These are phyloP conservation scores for Crithidia acanthocephali DNA, from an alignment of 208 protist genomes.

Conservation along the genomic window DNA sequence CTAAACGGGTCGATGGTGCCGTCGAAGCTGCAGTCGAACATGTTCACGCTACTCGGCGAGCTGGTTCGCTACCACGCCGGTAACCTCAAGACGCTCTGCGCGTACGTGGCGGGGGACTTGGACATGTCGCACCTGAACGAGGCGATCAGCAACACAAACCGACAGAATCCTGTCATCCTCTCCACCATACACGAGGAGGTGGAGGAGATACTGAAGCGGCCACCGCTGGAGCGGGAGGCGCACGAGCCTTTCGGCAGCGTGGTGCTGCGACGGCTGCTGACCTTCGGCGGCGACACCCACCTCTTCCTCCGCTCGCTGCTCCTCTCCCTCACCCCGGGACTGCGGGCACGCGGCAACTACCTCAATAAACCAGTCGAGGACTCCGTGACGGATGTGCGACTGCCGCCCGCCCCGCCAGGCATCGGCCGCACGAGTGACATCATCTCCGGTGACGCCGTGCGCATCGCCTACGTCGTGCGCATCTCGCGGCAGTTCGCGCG, in stretches of 20 bases:
- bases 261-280: constrained; percentile 61
- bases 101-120: constrained; percentile 49
- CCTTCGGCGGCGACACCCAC: constrained; percentile 59
- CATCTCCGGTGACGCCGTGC: constrained; percentile 55
- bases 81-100: constrained; percentile 53
- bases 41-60: constrained; percentile 68
- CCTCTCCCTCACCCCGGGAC: constrained; percentile 73
- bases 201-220: constrained; percentile 46
- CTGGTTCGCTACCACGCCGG: constrained; percentile 69
- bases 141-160: constrained; percentile 32
- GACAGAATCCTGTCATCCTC: constrained; percentile 29
- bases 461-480: constrained; percentile 51
- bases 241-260: constrained; percentile 76
- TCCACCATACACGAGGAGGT: constrained; percentile 36
- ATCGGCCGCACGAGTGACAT: constrained; percentile 59
- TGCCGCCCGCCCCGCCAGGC: constrained; percentile 25
- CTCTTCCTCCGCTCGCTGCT: constrained; percentile 67
- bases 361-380: constrained; percentile 34
- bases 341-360: constrained; percentile 77
- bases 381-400: constrained; percentile 20
- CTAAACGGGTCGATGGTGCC: constrained; percentile 61
- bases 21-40: constrained; percentile 53
- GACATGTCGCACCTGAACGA: constrained; percentile 56
- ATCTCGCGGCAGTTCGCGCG: constrained; percentile 40
- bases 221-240: constrained; percentile 71